Percentiles rank a stretch among this genome's conserved stretches.
Evolutionary conservation across 2,329 filamentous ascomycete genomes (phyloP).

Genomic region (Orbilia ellipsospora): DNA sequence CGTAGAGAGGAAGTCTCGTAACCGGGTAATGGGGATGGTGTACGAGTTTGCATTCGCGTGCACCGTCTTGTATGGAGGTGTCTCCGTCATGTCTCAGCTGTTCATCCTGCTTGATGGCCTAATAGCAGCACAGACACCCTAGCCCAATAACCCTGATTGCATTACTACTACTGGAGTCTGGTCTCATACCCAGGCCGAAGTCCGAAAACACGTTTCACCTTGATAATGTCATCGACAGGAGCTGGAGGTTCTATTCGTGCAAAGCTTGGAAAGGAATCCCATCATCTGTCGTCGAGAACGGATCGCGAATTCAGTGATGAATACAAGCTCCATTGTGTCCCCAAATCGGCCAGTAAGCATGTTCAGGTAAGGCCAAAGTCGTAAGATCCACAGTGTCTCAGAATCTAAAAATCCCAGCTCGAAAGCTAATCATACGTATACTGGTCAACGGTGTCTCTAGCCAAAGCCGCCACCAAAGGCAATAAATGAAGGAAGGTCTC

Average conservation of each 20-base stretch:
- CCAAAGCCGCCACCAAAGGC: slow-evolving; percentile 41
- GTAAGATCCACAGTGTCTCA: background rate
- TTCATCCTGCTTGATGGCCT: too few species aligned
- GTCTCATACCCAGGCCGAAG: too few species aligned
- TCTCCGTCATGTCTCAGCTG: too few species aligned
- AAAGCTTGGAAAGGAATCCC: slow-evolving; percentile 4
- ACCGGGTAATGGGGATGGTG: too few species aligned
- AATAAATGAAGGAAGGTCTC: background rate
- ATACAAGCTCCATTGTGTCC: slow-evolving; percentile 45
- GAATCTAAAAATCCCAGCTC: background rate
- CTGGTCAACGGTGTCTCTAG: slow-evolving; percentile 3
- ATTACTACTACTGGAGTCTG: too few species aligned
- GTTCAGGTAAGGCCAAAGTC: slow-evolving; percentile 6
- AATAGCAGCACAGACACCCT: too few species aligned
- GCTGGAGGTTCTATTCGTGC: slow-evolving; percentile 4
- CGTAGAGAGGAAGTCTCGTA: too few species aligned
- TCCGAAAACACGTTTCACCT: too few species aligned
- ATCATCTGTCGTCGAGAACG: background rate
- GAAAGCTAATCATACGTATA: too few species aligned
- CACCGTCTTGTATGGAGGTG: too few species aligned
- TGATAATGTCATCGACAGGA: slow-evolving; percentile 26
- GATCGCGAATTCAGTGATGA: slow-evolving; percentile 6
- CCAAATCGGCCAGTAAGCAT: slow-evolving; percentile 23
- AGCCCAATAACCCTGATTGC: too few species aligned
- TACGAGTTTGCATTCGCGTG: too few species aligned